These are phyloP conservation scores for Parsonsia alboflavescens DNA, from an alignment of 257 asterid genomes.

Conservation along the genomic window DNA sequence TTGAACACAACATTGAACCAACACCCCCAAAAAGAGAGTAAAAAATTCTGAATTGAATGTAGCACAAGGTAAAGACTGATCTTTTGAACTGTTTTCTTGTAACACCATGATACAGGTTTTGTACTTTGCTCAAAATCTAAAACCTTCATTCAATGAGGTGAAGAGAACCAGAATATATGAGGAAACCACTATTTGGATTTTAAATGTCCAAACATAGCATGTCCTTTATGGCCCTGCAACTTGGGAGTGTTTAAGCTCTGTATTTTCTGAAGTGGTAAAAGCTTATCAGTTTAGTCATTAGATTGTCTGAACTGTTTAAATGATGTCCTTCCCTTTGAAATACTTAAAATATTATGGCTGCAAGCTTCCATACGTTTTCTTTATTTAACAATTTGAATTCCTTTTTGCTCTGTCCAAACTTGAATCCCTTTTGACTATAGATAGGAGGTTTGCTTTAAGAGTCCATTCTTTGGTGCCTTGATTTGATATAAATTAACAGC, in stretches of 20 bases:
- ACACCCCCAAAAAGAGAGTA: not conserved
- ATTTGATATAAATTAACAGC: not conserved
- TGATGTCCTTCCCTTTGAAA: not conserved
- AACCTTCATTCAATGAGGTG: not conserved
- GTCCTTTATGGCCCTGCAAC: not conserved
- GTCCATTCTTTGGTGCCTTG: not conserved
- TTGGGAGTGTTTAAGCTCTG: not conserved
- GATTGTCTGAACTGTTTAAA: not conserved
- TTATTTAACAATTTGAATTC: not conserved
- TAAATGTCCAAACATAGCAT: not conserved
- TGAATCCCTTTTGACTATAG: not conserved
- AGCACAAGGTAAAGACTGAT: not conserved
- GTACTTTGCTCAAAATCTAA: not conserved
- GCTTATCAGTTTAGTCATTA: not conserved
- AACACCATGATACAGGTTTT: not conserved
- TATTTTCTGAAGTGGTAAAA: not conserved
- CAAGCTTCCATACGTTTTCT: not conserved
- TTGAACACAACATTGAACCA: not conserved
- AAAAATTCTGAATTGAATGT: not conserved
- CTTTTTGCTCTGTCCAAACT: not conserved
- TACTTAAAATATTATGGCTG: not conserved
- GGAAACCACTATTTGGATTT: not conserved
- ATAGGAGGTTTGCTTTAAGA: not conserved
- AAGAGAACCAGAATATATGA: not conserved
- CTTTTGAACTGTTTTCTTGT: not conserved